Percentiles rank a stretch among this genome's conserved stretches.
Conservation (phyloP, 345 rosid genomes). For the Camelina laxa region DNA sequence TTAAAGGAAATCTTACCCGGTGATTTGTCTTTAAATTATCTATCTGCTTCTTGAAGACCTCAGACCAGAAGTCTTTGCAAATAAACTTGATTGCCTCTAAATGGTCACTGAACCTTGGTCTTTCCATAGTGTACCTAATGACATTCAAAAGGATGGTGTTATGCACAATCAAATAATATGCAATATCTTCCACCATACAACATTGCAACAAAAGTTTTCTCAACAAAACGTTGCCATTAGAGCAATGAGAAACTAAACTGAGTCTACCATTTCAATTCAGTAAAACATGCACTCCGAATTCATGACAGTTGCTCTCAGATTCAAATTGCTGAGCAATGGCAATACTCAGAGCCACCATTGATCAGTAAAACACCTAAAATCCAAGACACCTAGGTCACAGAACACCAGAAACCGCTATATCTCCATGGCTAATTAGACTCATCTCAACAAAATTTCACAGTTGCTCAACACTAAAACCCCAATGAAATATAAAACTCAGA, state of each 20-base stretch:
- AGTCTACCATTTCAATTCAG: neutral
- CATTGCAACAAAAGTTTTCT: neutral
- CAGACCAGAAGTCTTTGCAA: conserved; percentile 99
- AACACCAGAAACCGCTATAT: neutral
- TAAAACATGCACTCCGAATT: neutral
- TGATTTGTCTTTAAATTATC: conserved; percentile 98
- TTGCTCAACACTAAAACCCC: neutral
- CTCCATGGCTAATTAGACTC: neutral
- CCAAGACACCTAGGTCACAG: conserved; percentile 4
- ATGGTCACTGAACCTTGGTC: conserved; percentile 90
- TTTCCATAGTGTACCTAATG: conserved; percentile 87
- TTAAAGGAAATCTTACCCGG: conserved; percentile 52
- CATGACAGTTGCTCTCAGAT: conserved; percentile 16
- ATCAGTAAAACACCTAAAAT: neutral
- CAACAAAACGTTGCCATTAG: conserved; percentile 6
- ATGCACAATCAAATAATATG: neutral
- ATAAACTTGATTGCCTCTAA: conserved; percentile 97
- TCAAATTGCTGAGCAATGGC: neutral
- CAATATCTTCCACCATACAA: neutral
- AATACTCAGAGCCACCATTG: neutral
- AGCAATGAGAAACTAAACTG: neutral
- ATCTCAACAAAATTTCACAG: conserved; percentile 6
- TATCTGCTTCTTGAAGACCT: conserved; percentile 96
- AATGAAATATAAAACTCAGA: conserved; percentile 2
- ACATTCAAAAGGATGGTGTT: conserved; percentile 4